These are phyloP conservation scores for Saccharomycopsis sp. DNA, from an alignment of 805 yeast species.

Conservation along the genomic window DNA sequence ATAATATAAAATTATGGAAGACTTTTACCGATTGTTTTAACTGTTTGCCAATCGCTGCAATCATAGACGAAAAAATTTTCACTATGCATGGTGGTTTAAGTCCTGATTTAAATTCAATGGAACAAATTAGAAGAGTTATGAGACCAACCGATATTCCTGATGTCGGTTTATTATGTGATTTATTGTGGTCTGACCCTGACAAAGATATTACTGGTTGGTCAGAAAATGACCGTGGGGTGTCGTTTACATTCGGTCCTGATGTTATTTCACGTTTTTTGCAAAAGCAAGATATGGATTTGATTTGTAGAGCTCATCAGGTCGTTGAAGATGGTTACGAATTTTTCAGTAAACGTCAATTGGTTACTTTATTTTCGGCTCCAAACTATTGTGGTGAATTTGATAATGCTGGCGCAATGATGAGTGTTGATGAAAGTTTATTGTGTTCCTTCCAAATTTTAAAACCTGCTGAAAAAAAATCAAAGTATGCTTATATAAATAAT, in stretches of 20 bases:
- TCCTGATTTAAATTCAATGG: slow-evolving; percentile 97
- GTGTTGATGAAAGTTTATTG: slow-evolving; percentile 90
- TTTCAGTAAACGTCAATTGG: slow-evolving; percentile 91
- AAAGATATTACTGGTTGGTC: slow-evolving; percentile 98
- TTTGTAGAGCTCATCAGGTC: slow-evolving; percentile 98
- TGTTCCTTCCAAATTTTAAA: slow-evolving; percentile 96
- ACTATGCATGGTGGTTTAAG: slow-evolving; percentile 99
- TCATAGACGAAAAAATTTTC: slow-evolving; percentile 94
- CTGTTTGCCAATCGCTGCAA: slow-evolving; percentile 97
- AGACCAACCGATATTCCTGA: slow-evolving; percentile 99
- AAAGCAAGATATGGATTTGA: slow-evolving; percentile 95
- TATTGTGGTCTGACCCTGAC: slow-evolving; percentile 98
- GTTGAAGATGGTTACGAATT: slow-evolving; percentile 99
- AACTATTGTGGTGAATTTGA: slow-evolving; percentile 99
- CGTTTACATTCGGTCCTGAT: slow-evolving; percentile 99
- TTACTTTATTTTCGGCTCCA: slow-evolving; percentile 93
- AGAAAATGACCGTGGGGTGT: slow-evolving; percentile 98
- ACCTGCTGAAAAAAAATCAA: slow-evolving; percentile 95
- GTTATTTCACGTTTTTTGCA: slow-evolving; percentile 94
- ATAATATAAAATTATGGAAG: slow-evolving; percentile 97
- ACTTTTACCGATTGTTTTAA: slow-evolving; percentile 98
- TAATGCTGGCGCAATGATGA: slow-evolving; percentile 99
- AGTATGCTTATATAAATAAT: slow-evolving; percentile 40
- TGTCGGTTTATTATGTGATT: slow-evolving; percentile 91
- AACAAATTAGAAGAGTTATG: slow-evolving; percentile 97